phyloP scores from a whole-genome alignment of 345 rosid species.

The Excoecaria agallocha region DNA sequence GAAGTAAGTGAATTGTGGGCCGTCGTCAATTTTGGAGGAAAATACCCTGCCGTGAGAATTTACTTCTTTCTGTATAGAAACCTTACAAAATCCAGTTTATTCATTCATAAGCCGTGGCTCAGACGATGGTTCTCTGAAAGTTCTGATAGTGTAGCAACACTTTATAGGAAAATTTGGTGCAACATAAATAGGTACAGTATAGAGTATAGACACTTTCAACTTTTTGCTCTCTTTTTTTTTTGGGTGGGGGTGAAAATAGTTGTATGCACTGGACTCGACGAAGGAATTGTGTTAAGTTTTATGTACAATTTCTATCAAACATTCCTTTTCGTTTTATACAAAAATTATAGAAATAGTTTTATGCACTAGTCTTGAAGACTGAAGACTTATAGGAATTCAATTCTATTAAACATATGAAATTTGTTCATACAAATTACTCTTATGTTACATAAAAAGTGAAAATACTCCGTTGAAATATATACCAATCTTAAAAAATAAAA shows the following conservation, averaged over 20 bases:
- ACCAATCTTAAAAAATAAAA: too few species aligned
- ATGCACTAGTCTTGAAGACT: background rate
- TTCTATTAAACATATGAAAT: too few species aligned
- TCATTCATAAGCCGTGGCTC: background rate
- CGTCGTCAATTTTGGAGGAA: background rate
- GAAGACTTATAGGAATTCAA: too few species aligned
- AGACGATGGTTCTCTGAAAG: background rate
- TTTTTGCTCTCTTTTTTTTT: background rate
- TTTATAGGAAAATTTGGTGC: background rate
- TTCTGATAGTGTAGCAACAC: background rate
- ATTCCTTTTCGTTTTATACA: too few species aligned
- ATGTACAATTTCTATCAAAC: background rate
- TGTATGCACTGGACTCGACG: background rate
- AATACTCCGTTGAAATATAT: too few species aligned
- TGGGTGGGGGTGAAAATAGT: background rate
- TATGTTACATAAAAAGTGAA: too few species aligned
- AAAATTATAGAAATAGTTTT: too few species aligned
- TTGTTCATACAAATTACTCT: too few species aligned
- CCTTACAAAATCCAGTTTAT: background rate
- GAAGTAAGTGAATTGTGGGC: constrained; percentile 8
- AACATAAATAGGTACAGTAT: background rate
- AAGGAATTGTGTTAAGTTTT: background rate
- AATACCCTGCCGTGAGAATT: background rate
- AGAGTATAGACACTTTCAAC: background rate
- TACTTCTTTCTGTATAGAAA: background rate